Evolutionary conservation across 1,284 basidiomycete species (phyloP), one percentile per base, ranked within the genome.

Genomic region (Sphagnurus paluster): DNA sequence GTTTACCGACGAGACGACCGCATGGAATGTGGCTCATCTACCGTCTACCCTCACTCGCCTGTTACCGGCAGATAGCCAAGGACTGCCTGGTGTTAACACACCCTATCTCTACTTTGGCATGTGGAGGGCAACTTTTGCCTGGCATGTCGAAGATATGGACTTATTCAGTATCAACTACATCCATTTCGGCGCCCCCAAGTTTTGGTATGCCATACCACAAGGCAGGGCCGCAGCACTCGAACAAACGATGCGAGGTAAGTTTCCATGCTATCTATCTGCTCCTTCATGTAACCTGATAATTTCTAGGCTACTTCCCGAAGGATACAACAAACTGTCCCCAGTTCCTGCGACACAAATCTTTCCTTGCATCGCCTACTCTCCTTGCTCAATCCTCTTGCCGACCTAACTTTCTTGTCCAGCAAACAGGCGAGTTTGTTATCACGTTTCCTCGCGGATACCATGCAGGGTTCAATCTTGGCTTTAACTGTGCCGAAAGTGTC

Each of bases 61-160:
- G n/a, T 66, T 90, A 1, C 86, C 85, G 1, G 55, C 75, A 4
- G 76, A 79, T 10, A 74, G 77, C 17, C 78, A 90, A 41, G 82
- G 81, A 45, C 74, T 99, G 20, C 95, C 95, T 0, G 96, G 96
- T 21, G 96, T 99, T 42, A 99, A 98, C 61, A 90, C 93, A 1
- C 96, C 96, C 0, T 99, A 99, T 65, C 80, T 99, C 3, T 99
- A 99, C 68, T 98, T 97, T 67, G 96, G 96, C 55, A 98, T 98
- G 93, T 99, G 96, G 96, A 79, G 93, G 42, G 96, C 97, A 11
- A 95, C 93, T 0, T 97, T 99, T 67, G 93, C 96, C 0, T 99
- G 97, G 97, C 96, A 99, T 59, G 96, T 99, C 38, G 96, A 99
- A 62, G 86, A 93, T 64, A 93, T 93, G 91, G 96, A 98, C 63